Conservation (phyloP, 2,329 filamentous ascomycete genomes). For the Hawksworthiomyces lignivorus region DNA sequence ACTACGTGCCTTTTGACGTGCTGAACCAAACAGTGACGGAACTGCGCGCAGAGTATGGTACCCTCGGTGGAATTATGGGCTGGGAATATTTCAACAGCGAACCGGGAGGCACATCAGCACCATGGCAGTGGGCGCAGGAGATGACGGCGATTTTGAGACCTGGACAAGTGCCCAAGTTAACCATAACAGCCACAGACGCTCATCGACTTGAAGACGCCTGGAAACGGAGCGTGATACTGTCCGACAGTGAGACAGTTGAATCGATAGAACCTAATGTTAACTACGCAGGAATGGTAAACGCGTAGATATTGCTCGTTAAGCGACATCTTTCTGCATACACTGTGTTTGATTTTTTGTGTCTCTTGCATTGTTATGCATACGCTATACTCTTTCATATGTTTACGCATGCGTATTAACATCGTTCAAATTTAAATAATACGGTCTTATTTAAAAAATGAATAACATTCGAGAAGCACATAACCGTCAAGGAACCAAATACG, state of each 20-base stretch:
- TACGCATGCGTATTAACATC: too few species aligned
- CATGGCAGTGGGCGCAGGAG: constrained; percentile 71
- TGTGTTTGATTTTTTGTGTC: too few species aligned
- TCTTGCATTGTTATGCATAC: too few species aligned
- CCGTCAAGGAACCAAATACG: too few species aligned
- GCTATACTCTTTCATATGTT: too few species aligned
- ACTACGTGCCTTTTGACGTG: constrained; percentile 42
- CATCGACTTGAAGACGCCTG: constrained; percentile 16
- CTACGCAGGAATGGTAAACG: constrained; percentile 22
- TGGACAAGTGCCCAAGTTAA: constrained; percentile 12
- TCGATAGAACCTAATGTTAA: constrained; percentile 15
- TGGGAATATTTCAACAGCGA: constrained; percentile 91
- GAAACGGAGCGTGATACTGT: constrained; percentile 14
- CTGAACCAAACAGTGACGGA: constrained; percentile 34
- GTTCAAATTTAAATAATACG: too few species aligned
- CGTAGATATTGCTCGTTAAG: too few species aligned
- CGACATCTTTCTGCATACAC: too few species aligned
- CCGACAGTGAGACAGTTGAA: not conserved
- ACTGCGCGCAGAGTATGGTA: constrained; percentile 44
- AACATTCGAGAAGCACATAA: too few species aligned
- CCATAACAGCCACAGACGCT: constrained; percentile 17
- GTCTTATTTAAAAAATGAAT: too few species aligned
- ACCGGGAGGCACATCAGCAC: constrained; percentile 52
- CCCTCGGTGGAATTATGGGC: constrained; percentile 82
- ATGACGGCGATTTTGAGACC: constrained; percentile 46